Base-by-base conservation (phyloP, 805 yeast species). In the Candida peoriensis region DNA sequence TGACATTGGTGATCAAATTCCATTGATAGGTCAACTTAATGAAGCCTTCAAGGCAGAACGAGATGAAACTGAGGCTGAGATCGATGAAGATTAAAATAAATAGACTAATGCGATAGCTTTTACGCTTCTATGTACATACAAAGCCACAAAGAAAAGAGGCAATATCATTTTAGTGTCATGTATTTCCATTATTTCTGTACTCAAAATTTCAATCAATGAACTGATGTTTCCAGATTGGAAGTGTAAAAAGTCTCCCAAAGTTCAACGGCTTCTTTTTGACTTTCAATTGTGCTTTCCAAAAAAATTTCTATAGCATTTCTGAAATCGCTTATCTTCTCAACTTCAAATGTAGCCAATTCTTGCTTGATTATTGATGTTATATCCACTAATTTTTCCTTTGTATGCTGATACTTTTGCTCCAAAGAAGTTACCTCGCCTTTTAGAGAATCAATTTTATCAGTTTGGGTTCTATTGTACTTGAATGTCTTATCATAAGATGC, bases 251-350 rank as follows among this genome's bases (percentile, higher is more conserved):
- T 78, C 56, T 84, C 93, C 86, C 90, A 84, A n/a, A 81, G 57
- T 53, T 84, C 94, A 39, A 84, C 84, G 21, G 82, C 78, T 56
- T 88, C 96, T 61, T 93, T 93, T 60, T 93, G 98, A 21, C 88
- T 72, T 60, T 93, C 98, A 36, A 89, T 83, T 17, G 93, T 74
- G 34, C 93, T 77, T 58, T 93, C 97, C 54, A 94, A 72, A 50
- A 79, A 89, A 10, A 90, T 81, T 59, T 93, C 98, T 34, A 90
- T 84, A 42, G 88, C 75, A 50, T 84, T 84, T 54, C 96, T 74
- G 60, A 90, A 87, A 49, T 89, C 97, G 24, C 74, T 77, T 23
- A 86, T 72, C 48, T 80, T 83, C 38, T 82, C 90, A 28, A 66
- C 63, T 53, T 87, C 95, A 54, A 89, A 86, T 12, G 57, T 52